Evolutionary conservation across 192 early-diverging fungal genomes (phyloP).

Genomic region (Pecoramyces ruminantium): DNA sequence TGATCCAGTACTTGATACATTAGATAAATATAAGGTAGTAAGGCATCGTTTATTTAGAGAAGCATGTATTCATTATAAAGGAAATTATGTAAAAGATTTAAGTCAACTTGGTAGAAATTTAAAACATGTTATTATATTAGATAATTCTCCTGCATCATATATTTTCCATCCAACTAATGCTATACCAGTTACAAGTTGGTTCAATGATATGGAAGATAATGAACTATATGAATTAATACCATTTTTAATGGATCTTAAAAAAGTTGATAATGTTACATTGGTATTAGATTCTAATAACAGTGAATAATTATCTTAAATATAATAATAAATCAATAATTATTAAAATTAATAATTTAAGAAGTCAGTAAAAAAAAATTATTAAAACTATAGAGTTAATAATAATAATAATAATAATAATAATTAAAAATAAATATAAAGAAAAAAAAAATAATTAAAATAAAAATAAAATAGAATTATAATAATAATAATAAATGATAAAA

Average conservation of each 20-base stretch:
- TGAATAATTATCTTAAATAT: neutral
- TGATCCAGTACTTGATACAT: conserved; percentile 87
- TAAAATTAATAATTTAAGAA: too few relatives aligned
- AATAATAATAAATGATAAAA: too few relatives aligned
- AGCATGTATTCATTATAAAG: conserved; percentile 82
- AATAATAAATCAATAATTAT: too few relatives aligned
- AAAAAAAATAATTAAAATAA: too few relatives aligned
- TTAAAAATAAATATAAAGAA: too few relatives aligned
- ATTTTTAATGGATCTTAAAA: conserved; percentile 80
- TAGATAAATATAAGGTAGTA: conserved; percentile 70
- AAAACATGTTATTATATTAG: conserved; percentile 72
- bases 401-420: too few relatives aligned
- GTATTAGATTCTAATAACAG: neutral
- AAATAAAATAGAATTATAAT: too few relatives aligned
- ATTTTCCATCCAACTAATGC: conserved; percentile 92
- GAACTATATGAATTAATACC: conserved; percentile 87
- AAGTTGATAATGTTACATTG: conserved; percentile 46
- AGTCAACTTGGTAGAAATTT: conserved; percentile 75
- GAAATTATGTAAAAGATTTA: conserved; percentile 95
- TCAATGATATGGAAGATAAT: conserved; percentile 89
- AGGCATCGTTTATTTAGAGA: conserved; percentile 92
- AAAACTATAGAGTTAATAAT: too few relatives aligned
- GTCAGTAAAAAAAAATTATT: too few relatives aligned
- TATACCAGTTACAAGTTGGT: conserved; percentile 89
- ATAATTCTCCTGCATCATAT: conserved; percentile 93